These are phyloP conservation scores for Botrytis fabae DNA, from an alignment of 2,329 filamentous ascomycete species.

Conservation along the genomic window DNA sequence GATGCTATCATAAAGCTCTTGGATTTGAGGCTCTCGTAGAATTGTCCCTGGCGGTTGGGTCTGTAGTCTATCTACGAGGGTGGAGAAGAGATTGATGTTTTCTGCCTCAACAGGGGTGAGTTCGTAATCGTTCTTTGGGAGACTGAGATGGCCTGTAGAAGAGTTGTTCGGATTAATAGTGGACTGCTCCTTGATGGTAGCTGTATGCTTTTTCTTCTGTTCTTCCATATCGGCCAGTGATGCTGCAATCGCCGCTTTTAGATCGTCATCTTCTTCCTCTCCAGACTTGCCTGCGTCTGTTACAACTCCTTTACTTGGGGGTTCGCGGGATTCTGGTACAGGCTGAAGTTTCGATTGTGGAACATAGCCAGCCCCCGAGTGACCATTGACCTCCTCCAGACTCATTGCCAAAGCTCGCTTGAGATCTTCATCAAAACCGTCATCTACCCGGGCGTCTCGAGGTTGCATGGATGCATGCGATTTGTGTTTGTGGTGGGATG, in stretches of 20 bases:
- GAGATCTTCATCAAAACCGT: constrained; percentile 91
- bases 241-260: constrained; percentile 93
- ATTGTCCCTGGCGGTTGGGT: constrained; percentile 96
- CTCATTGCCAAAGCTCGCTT: constrained; percentile 96
- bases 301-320: constrained; percentile 39
- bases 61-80: constrained; percentile 88
- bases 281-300: constrained; percentile 50
- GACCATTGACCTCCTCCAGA: constrained; percentile 82
- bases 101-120: constrained; percentile 91
- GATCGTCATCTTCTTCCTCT: constrained; percentile 87
- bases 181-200: constrained; percentile 77
- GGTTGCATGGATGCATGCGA: constrained; percentile 76
- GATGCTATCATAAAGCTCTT: constrained; percentile 97
- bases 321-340: constrained; percentile 21
- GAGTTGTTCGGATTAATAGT: constrained; percentile 50
- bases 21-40: constrained; percentile 93
- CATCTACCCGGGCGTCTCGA: constrained; percentile 81
- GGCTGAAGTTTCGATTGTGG: constrained; percentile 58
- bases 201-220: constrained; percentile 89
- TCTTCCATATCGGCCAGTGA: constrained; percentile 97
- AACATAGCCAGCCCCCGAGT: constrained; percentile 69
- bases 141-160: constrained; percentile 51
- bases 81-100: constrained; percentile 95
- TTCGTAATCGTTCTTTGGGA: constrained; percentile 91
- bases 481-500: constrained; percentile 62